A percentile compares a stretch with the other conserved stretches of the same genome.
Evolutionary conservation across 345 rosid species (phyloP).

Genomic region (Lenwebbia sp.): DNA sequence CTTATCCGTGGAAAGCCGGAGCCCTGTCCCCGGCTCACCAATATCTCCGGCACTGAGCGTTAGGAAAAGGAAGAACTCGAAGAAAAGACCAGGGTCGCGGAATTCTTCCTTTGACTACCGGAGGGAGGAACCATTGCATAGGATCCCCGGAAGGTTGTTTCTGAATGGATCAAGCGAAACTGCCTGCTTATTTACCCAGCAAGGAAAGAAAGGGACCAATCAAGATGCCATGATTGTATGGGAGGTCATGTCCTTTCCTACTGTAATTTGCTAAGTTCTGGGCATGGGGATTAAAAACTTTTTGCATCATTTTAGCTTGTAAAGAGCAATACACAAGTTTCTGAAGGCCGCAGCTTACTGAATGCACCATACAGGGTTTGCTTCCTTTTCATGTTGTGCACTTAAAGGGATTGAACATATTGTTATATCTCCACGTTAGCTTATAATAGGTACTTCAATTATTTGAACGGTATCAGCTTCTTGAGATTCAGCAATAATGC

Average conservation of each 20-base stretch:
- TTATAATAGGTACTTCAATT: neutral
- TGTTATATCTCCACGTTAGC: neutral
- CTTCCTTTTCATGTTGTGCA: neutral
- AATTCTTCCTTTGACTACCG: conserved; percentile 16
- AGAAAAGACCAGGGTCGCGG: conserved; percentile 27
- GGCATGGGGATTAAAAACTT: neutral
- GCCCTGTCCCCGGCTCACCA: conserved; percentile 84
- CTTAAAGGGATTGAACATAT: neutral
- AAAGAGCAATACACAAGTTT: neutral
- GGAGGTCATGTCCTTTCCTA: conserved; percentile 40
- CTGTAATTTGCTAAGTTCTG: neutral
- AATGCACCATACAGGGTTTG: neutral
- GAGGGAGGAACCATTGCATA: conserved; percentile 25
- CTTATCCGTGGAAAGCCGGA: conserved; percentile 84
- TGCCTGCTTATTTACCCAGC: conserved; percentile 75
- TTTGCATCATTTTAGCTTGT: neutral
- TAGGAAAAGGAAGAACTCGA: conserved; percentile 64
- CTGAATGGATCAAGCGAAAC: conserved; percentile 40
- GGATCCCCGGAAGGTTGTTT: conserved; percentile 40
- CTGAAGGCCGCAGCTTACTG: neutral
- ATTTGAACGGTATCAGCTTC: neutral
- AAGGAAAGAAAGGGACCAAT: conserved; percentile 90
- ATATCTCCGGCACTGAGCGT: conserved; percentile 49
- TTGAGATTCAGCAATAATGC: neutral
- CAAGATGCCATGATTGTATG: conserved; percentile 93